Conservation (phyloP, 495 filamentous ascomycete genomes). For the Trichoderma gamsii region DNA sequence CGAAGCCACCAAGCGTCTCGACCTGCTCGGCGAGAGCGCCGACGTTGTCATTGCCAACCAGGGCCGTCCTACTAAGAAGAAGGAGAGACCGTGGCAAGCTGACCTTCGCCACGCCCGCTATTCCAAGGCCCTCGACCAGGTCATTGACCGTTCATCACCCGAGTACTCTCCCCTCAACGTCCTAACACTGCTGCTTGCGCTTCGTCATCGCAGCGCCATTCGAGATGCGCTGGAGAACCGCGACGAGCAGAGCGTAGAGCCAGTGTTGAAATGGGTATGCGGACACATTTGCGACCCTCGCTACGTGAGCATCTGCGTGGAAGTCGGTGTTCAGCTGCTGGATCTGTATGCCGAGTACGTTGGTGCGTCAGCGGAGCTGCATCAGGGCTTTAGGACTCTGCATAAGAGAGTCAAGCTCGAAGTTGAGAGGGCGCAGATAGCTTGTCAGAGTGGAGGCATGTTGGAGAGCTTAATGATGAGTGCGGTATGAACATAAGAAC, state of each 20-base stretch:
- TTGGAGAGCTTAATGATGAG: constrained; percentile 62
- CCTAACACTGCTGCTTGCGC: constrained; percentile 71
- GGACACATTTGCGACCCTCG: constrained; percentile 73
- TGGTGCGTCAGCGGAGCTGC: constrained; percentile 66
- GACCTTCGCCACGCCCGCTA: constrained; percentile 76
- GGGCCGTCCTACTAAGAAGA: constrained; percentile 40
- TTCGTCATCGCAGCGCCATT: constrained; percentile 83
- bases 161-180: constrained; percentile 53
- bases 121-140: constrained; percentile 67
- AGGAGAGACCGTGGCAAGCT: constrained; percentile 70
- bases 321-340: constrained; percentile 70
- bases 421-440: constrained; percentile 74
- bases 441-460: constrained; percentile 76
- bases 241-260: constrained; percentile 76
- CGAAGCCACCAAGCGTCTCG: constrained; percentile 68
- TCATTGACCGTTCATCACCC: constrained; percentile 45
- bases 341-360: constrained; percentile 83
- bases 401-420: constrained; percentile 63
- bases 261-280: constrained; percentile 76
- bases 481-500: constrained; percentile 16
- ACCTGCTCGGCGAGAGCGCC: constrained; percentile 77
- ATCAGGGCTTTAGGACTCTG: constrained; percentile 56
- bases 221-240: constrained; percentile 72
- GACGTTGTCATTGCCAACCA: constrained; percentile 79
- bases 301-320: constrained; percentile 68